phyloP scores from a whole-genome alignment of 2,329 filamentous ascomycete genomes.

The Rhinocladiella mackenziei region DNA sequence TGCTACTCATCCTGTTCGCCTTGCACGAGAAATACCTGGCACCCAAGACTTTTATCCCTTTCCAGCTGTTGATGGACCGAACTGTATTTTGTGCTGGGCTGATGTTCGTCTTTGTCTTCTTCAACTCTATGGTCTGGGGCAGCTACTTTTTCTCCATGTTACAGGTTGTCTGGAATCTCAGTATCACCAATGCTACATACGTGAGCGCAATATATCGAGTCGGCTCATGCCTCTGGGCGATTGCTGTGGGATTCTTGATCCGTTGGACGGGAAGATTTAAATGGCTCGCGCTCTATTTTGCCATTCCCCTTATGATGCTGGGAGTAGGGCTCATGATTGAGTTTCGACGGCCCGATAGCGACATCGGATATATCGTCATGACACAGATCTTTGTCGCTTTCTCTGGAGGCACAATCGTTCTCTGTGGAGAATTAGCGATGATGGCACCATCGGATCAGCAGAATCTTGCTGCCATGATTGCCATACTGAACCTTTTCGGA shows the following conservation, averaged over 20 bases:
- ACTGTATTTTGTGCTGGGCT: no score
- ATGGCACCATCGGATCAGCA: conserved; percentile 52
- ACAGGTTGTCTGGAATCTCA: conserved; percentile 23
- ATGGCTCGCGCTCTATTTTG: conserved; percentile 46
- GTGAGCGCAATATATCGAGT: conserved; percentile 50
- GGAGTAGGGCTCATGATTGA: conserved; percentile 52
- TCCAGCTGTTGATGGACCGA: conserved; percentile 38
- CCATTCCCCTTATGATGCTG: conserved; percentile 48
- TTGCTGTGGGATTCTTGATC: conserved; percentile 50
- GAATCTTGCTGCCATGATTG: conserved; percentile 46
- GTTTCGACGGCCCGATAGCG: conserved; percentile 47
- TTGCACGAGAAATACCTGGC: conserved; percentile 53
- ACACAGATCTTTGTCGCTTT: conserved; percentile 52
- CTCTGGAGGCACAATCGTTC: conserved; percentile 49
- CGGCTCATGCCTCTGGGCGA: conserved; percentile 49
- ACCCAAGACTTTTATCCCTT: conserved; percentile 52
- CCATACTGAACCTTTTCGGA: conserved; percentile 31
- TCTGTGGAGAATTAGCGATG: conserved; percentile 54
- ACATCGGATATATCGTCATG: conserved; percentile 51
- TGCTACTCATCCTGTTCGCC: conserved; percentile 52
- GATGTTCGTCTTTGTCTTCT: no score
- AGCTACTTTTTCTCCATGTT: conserved; percentile 30
- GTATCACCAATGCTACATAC: conserved; percentile 34
- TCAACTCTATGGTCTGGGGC: conserved; percentile 31
- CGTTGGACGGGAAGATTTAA: conserved; percentile 49